A percentile compares a stretch with the other conserved stretches of the same genome.
phyloP scores from a whole-genome alignment of 495 filamentous ascomycete genomes.

The Niebla homalea region DNA sequence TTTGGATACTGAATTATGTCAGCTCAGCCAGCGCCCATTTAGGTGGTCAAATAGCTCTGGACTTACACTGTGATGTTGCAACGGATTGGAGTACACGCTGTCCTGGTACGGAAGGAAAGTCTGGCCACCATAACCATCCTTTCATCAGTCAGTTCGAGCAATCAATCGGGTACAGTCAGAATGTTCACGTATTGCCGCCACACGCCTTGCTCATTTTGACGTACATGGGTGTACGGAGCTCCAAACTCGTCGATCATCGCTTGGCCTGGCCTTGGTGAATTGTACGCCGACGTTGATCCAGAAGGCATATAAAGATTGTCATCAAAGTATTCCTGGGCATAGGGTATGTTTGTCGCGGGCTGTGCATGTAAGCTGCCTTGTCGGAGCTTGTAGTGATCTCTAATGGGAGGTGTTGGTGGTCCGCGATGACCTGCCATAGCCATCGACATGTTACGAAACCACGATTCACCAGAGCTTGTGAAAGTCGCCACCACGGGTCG shows the following conservation, averaged over 20 bases:
- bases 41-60: not conserved
- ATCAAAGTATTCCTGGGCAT: conserved; percentile 2
- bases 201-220: not conserved
- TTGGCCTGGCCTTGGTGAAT: not conserved
- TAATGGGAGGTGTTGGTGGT: not conserved
- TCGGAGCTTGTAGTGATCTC: not conserved
- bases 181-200: not conserved
- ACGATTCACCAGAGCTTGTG: too few relatives aligned
- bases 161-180: not conserved
- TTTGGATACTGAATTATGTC: conserved; percentile 9
- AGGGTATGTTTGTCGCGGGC: not conserved
- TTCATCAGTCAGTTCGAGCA: conserved; percentile 5
- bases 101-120: conserved; percentile 4
- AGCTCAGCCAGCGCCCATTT: not conserved
- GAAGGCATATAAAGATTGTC: not conserved
- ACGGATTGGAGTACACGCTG: not conserved
- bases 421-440: conserved; percentile 1
- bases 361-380: not conserved
- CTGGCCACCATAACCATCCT: conserved; percentile 16
- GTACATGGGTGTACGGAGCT: too few relatives aligned
- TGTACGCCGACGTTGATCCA: conserved; percentile 1
- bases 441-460: not conserved
- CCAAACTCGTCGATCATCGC: conserved; percentile 1
- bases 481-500: too few relatives aligned
- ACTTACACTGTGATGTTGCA: conserved; percentile 12